Percentiles rank a stretch among this genome's conserved stretches.
These are phyloP conservation scores for Colletotrichum acutatum DNA, from an alignment of 2,329 filamentous ascomycete species.

Conservation along the genomic window DNA sequence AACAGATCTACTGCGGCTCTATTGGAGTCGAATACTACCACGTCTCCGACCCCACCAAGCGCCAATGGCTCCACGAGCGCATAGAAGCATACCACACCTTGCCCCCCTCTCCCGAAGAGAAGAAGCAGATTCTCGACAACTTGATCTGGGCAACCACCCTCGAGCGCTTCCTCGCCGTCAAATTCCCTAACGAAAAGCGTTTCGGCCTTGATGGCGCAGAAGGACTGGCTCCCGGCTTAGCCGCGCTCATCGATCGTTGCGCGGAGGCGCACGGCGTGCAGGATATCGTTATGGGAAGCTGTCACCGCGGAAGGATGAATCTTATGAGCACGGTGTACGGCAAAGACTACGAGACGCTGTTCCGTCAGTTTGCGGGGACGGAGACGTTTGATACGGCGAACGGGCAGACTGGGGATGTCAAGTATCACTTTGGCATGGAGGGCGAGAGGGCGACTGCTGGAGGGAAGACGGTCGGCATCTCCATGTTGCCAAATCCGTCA, in stretches of 20 bases:
- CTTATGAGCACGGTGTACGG: conserved; percentile 97
- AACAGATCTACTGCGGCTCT: conserved; percentile 93
- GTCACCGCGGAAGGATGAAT: conserved; percentile 96
- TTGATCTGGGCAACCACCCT: conserved; percentile 99
- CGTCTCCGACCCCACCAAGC: conserved; percentile 95
- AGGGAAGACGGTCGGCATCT: conserved; percentile 96
- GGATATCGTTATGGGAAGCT: conserved; percentile 99
- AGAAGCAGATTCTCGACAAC: conserved; percentile 94
- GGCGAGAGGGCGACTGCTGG: conserved; percentile 97
- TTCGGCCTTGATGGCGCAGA: conserved; percentile 98
- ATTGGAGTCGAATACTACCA: conserved; percentile 99
- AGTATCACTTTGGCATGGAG: conserved; percentile 99
- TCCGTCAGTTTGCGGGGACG: conserved; percentile 95
- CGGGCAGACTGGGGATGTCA: conserved; percentile 85
- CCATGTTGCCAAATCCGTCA: conserved; percentile 96
- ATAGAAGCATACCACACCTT: conserved; percentile 93
- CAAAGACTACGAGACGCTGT: conserved; percentile 99
- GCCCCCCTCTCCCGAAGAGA: conserved; percentile 97
- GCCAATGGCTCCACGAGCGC: conserved; percentile 96
- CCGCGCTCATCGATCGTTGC: conserved; percentile 96
- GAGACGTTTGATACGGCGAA: conserved; percentile 90
- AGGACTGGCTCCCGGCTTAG: conserved; percentile 97
- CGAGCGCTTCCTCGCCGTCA: conserved; percentile 92
- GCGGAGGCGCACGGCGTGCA: conserved; percentile 94
- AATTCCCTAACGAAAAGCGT: conserved; percentile 99